Base-by-base conservation (phyloP, 1,139 yeast genomes). In the Petasospora fabianii region DNA sequence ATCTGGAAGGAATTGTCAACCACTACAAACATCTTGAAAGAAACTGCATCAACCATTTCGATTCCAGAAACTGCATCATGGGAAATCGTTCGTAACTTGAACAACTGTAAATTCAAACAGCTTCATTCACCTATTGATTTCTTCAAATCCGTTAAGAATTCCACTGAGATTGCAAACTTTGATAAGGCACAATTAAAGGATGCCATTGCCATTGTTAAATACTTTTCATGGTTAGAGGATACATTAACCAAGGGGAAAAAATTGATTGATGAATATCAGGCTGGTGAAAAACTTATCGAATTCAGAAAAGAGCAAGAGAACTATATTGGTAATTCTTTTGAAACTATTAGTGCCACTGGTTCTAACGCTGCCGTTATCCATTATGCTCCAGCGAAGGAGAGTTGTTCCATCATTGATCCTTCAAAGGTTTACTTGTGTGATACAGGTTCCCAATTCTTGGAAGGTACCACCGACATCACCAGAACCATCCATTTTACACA, bases 401-500 rank as follows among this genome's bases (percentile, higher is more conserved):
- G 74, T 24, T 79, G 85, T 44, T 65, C 84, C 4, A 69, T 77
- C 52, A 82, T 94, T 42, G 80, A 86, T 52, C 88, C 90, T 14
- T 66, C 75, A 35, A 83, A 86, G 56, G 75, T 88, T 20, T 92
- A 90, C 59, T 69, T 94, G 45, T 78, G 87, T 56, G 99, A 94
- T 61, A 80, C 96, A 3, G 98, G 99, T 6, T 83, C 95, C 3
- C 99, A 94, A 59, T 94, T 84, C 58, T 65, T 81, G 36, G 97
- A 90, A 48, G 99, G 98, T 26, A 92, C 98, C 1, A 92, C 98
- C 1, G 98, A 92, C 62, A 85, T 92, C 13, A 92, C 99, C 3
- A 79, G 99, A 62, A 92, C 98, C 0, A 59, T 86, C 31, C 97
- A 92, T 61, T 83, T 85, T 57, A 78, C 80, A 3, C 62, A 61